These are phyloP conservation scores for Aspergillus unguis DNA, from an alignment of 2,329 filamentous ascomycete genomes.

Conservation along the genomic window DNA sequence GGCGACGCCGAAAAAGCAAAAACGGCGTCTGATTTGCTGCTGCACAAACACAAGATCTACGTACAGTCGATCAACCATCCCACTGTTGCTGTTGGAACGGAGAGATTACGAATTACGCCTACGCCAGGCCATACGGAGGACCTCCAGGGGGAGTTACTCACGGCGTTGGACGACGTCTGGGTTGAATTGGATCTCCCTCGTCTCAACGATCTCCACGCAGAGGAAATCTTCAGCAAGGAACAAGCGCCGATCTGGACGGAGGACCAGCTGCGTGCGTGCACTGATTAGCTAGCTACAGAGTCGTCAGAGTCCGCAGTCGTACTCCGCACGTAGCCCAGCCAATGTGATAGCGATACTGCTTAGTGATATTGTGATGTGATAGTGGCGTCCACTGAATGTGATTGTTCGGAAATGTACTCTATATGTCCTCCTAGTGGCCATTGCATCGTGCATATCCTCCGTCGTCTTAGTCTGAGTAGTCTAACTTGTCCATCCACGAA, in stretches of 20 bases:
- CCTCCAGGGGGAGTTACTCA: conserved; percentile 79
- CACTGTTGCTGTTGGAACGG: conserved; percentile 93
- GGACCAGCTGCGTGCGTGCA: conserved; percentile 69
- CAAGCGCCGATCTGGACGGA: conserved; percentile 86
- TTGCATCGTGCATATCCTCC: too few species aligned
- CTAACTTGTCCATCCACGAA: too few species aligned
- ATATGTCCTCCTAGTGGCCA: too few species aligned
- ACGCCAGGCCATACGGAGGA: conserved; percentile 87
- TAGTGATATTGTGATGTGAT: too few species aligned
- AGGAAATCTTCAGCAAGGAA: conserved; percentile 85
- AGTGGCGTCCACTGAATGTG: too few species aligned
- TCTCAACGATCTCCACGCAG: conserved; percentile 82
- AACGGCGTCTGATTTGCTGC: conserved; percentile 83
- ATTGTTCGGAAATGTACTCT: too few species aligned
- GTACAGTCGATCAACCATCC: conserved; percentile 99
- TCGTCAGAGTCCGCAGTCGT: too few species aligned
- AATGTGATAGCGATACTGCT: too few species aligned
- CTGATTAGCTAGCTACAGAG: too few species aligned
- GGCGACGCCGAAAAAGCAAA: conserved; percentile 92
- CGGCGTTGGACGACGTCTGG: conserved; percentile 86
- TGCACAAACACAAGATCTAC: conserved; percentile 89
- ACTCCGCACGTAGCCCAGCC: too few species aligned
- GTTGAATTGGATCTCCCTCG: conserved; percentile 83
- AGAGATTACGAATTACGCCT: conserved; percentile 90
- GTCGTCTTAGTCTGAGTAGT: too few species aligned